Base-by-base conservation (phyloP, 371 early-diverging fungal species). In the Blastocladiella emersonii region DNA sequence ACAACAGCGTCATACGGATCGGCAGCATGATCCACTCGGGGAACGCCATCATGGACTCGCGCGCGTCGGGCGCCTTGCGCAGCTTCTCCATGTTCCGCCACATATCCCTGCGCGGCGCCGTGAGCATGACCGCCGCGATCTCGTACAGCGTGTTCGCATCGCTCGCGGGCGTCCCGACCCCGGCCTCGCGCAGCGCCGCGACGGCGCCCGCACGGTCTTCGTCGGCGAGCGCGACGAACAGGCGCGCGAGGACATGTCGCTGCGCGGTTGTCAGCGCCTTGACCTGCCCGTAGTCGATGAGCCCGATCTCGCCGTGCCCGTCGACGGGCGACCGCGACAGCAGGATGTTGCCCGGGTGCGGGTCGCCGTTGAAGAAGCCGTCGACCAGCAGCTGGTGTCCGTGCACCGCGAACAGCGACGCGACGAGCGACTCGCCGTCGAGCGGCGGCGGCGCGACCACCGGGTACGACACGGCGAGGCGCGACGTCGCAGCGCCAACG, bases 221-320 rank as follows among this genome's bases (percentile, higher is more conserved):
- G 6, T 27, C n/a, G 10, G 57, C 57, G 30, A 57, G 30, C 23
- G 57, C 57, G 57, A 27, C 19, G 12, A 57, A 10, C 23, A 57
- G 19, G 8, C 39, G 35, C 23, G 57, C 57, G 10, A 57, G 19
- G 21, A 10, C 5, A 15, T 2, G 57, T 8, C 57, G 57, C n/a
- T 57, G 34, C 25, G 19, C 57, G 12, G 1, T 23, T 21, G 57
- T 57, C 23, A 57, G 57, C 23, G 23, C 8, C 39, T 57, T 57
- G 57, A 57, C 57, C 25, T 57, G 34, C 19, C 57, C 57, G 57
- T 57, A 57, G 25, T 57, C 57, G 25, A 57, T 57, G 23, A 57
- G 39, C 10, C 57, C 57, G 30, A 34, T 12, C 21, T 21, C 57
- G 23, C 19, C 25, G 21, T 21, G 10, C 8, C 57, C 39, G 35